Percentiles rank a stretch among this genome's conserved stretches.
Conservation (phyloP, 768 basidiomycete species). For the Suillus weaverae region DNA sequence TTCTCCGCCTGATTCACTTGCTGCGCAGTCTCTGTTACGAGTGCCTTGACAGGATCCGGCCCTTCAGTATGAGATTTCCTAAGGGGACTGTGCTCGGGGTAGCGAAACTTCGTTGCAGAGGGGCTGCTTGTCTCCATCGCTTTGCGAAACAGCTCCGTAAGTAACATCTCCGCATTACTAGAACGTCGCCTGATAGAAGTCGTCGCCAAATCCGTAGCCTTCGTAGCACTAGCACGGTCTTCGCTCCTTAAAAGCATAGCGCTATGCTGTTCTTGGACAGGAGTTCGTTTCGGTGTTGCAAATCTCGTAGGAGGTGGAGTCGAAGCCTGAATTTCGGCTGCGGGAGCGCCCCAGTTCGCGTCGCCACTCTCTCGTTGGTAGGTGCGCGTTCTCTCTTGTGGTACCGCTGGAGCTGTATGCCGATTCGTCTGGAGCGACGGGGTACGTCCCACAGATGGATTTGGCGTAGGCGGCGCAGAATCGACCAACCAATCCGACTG, state of each 20-base stretch:
- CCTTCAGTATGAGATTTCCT: not conserved
- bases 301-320: not conserved
- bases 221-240: not conserved
- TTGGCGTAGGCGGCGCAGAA: not conserved
- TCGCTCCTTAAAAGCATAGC: not conserved
- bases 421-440: constrained; percentile 7
- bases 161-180: not conserved
- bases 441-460: not conserved
- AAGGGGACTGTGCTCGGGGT: not conserved
- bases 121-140: constrained; percentile 5
- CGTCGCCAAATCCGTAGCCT: not conserved
- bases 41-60: not conserved
- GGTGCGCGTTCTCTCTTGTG: not conserved
- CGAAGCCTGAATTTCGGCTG: not conserved
- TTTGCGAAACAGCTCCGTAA: constrained; percentile 6
- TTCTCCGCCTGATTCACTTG: not conserved
- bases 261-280: not conserved
- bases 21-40: not conserved
- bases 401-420: not conserved
- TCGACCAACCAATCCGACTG: constrained; percentile 27
- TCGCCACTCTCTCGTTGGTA: not conserved
- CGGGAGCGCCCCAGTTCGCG: not conserved
- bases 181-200: constrained; percentile 4
- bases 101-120: not conserved
- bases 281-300: not conserved